Percentiles rank a stretch among this genome's conserved stretches.
Conservation (phyloP, 2,329 filamentous ascomycete genomes). For the Ophiostoma angusticollis region DNA sequence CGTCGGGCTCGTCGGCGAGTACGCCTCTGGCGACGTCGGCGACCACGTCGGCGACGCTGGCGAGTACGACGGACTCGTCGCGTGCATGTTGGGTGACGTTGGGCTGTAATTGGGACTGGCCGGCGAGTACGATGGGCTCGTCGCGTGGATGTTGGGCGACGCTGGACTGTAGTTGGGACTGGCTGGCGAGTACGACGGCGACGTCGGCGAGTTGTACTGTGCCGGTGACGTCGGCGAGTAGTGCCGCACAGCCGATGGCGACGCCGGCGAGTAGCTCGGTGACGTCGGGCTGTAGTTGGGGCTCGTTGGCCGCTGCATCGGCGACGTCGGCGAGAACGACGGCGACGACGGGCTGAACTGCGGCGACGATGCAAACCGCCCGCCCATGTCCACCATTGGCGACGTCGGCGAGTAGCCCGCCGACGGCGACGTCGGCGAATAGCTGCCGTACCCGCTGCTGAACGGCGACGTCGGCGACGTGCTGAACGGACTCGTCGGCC, state of each 20-base stretch:
- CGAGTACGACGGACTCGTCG: slow-evolving; percentile 47
- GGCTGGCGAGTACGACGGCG: slow-evolving; percentile 58
- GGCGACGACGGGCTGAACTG: slow-evolving; percentile 52
- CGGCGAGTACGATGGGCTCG: slow-evolving; percentile 52
- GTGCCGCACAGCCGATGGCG: slow-evolving; percentile 41
- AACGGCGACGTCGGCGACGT: slow-evolving; percentile 56
- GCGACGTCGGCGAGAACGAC: slow-evolving; percentile 51
- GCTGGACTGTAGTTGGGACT: slow-evolving; percentile 62
- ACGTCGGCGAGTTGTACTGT: slow-evolving; percentile 62
- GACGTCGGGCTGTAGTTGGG: slow-evolving; percentile 54
- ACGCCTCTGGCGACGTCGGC: slow-evolving; percentile 54
- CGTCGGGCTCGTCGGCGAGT: slow-evolving; percentile 50
- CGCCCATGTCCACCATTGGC: slow-evolving; percentile 43
- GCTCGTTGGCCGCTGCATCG: slow-evolving; percentile 41
- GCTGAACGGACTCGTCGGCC: slow-evolving; percentile 64
- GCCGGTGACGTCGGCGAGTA: slow-evolving; percentile 61
- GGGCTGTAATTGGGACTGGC: slow-evolving; percentile 61
- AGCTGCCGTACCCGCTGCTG: slow-evolving; percentile 43
- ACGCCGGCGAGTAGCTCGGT: slow-evolving; percentile 51
- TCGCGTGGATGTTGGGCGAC: slow-evolving; percentile 42
- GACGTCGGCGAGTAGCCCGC: slow-evolving; percentile 69
- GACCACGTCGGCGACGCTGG: slow-evolving; percentile 68
- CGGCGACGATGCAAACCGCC: slow-evolving; percentile 41
- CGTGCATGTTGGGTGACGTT: slow-evolving; percentile 45
- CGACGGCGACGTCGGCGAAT: slow-evolving; percentile 66